Conservation (phyloP, 371 early-diverging fungal species). For the Mortierella sp. region DNA sequence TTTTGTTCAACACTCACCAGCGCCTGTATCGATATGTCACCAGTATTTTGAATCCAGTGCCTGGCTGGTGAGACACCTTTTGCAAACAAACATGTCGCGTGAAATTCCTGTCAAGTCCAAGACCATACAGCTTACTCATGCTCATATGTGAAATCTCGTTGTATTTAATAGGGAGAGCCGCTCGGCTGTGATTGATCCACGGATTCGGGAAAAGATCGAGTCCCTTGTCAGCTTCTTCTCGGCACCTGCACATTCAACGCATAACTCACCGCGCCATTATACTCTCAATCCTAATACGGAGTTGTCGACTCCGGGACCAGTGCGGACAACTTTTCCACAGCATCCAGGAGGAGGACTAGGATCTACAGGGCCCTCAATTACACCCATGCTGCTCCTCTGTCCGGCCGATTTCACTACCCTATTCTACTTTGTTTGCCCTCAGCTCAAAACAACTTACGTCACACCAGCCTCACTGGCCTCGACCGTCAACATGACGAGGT, state of each 20-base stretch:
- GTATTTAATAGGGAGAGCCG: slow-evolving; percentile 39
- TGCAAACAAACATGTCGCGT: too few species aligned
- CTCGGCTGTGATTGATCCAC: slow-evolving; percentile 33
- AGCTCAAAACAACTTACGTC: slow-evolving; percentile 23
- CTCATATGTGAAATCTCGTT: neutral
- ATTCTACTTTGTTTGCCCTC: slow-evolving; percentile 53
- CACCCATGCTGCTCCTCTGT: slow-evolving; percentile 50
- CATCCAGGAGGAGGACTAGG: neutral
- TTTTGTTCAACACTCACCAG: slow-evolving; percentile 58
- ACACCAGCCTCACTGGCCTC: slow-evolving; percentile 12
- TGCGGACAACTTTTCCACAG: neutral
- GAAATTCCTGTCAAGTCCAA: neutral
- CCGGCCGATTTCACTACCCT: slow-evolving; percentile 57
- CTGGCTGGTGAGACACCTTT: slow-evolving; percentile 52
- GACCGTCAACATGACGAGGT: slow-evolving; percentile 39
- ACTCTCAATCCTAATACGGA: slow-evolving; percentile 39
- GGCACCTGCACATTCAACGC: neutral
- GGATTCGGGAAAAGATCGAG: slow-evolving; percentile 44
- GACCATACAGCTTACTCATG: neutral
- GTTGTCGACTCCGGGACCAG: slow-evolving; percentile 35
- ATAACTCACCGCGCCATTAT: slow-evolving; percentile 14
- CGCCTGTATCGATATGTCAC: slow-evolving; percentile 61
- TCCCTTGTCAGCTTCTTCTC: slow-evolving; percentile 33
- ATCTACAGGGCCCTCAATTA: slow-evolving; percentile 19
- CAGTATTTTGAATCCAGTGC: slow-evolving; percentile 49